A percentile compares a stretch with the other conserved stretches of the same genome.
Evolutionary conservation across 176 grass and related monocot genomes (phyloP).

Genomic region (Bromus sterilis): DNA sequence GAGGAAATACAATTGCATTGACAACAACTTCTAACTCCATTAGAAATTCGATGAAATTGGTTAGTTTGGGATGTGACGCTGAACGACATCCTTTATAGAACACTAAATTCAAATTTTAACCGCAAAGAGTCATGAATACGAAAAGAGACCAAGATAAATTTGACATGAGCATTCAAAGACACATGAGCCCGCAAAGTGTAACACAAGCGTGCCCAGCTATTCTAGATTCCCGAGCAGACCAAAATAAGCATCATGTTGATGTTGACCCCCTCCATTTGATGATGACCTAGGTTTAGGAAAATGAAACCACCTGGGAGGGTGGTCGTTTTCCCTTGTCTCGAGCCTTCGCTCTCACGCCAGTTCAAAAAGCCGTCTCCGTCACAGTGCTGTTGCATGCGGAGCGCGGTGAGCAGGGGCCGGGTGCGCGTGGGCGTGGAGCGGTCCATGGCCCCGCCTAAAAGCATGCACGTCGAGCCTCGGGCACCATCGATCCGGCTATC

Average conservation of each 20-base stretch:
- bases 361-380: conserved; percentile 7
- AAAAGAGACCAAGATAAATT: not conserved
- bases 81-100: no score
- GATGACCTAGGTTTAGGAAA: not conserved
- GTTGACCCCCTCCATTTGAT: not conserved
- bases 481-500: not conserved
- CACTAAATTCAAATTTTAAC: no score
- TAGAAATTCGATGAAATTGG: no score
- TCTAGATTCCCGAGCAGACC: not conserved
- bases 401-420: not conserved
- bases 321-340: not conserved
- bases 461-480: not conserved
- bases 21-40: no score
- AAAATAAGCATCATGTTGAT: not conserved
- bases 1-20: no score
- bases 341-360: not conserved
- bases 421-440: not conserved
- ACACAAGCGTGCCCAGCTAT: not conserved
- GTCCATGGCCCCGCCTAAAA: not conserved
- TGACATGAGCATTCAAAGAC: not conserved
- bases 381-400: not conserved
- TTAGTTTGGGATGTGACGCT: no score
- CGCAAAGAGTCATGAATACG: not conserved
- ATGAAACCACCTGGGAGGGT: not conserved
- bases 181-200: not conserved